These are phyloP conservation scores for Forsythia viridissima DNA, from an alignment of 257 asterid genomes.

Conservation along the genomic window DNA sequence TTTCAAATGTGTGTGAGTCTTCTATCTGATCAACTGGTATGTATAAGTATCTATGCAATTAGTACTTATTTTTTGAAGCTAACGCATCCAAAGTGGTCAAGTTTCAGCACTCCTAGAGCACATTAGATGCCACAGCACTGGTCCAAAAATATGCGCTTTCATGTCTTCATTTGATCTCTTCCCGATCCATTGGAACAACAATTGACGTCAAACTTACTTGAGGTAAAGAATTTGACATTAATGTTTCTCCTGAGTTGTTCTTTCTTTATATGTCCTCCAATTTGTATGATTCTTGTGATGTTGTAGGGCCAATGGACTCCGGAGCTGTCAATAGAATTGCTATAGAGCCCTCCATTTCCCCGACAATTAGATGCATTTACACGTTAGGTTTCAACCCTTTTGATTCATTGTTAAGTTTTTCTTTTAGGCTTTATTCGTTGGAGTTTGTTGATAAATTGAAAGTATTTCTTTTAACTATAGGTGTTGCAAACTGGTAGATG, in stretches of 20 bases:
- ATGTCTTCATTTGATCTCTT: constrained; percentile 60
- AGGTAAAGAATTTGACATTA: no score
- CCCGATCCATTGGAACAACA: constrained; percentile 61
- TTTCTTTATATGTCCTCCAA: constrained; percentile 22
- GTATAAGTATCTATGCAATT: not conserved
- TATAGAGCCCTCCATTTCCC: constrained; percentile 92
- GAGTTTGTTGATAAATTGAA: constrained; percentile 7
- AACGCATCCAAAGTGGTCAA: not conserved
- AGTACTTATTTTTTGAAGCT: constrained; percentile 1
- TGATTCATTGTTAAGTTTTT: not conserved
- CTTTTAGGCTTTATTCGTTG: constrained; percentile 11
- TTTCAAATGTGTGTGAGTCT: no score
- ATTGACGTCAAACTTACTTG: constrained; percentile 38
- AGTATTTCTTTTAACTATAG: constrained; percentile 39
- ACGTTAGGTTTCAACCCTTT: constrained; percentile 47
- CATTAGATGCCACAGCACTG: constrained; percentile 89
- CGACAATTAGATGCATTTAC: constrained; percentile 95
- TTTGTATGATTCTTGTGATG: constrained; percentile 16
- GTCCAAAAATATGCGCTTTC: constrained; percentile 97
- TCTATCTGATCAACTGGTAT: no score
- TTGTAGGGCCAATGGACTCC: constrained; percentile 88
- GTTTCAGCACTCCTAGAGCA: constrained; percentile 63
- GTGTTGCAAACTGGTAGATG: constrained; percentile 88
- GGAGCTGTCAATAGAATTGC: constrained; percentile 70
- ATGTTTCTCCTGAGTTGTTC: not conserved